Evolutionary conservation across 352 stramenopile species (phyloP).

Genomic region (Hyaloperonospora arabidopsidis): DNA sequence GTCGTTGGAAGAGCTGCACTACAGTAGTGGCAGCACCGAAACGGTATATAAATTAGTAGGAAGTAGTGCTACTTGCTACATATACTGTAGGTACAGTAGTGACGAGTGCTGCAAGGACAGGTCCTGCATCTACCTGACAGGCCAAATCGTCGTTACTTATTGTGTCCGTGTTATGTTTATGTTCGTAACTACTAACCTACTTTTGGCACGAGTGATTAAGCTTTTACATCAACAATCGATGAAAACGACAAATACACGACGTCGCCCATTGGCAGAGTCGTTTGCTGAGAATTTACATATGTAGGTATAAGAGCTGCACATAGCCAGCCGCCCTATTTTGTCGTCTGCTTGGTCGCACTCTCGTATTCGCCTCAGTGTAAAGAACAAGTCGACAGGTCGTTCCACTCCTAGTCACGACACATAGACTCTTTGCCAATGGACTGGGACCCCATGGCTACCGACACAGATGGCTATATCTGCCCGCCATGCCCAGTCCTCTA

Average conservation of each 20-base stretch:
- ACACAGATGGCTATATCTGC: conserved; percentile 72
- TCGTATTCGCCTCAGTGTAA: conserved; percentile 14
- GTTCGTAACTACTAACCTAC: conserved; percentile 14
- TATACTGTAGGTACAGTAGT: no score
- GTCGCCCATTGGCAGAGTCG: neutral
- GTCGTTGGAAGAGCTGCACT: no score
- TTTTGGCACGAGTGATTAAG: conserved; percentile 2
- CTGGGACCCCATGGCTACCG: conserved; percentile 48
- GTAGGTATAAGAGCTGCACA: conserved; percentile 1
- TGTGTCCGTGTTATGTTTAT: conserved; percentile 2
- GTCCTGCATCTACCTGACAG: no score
- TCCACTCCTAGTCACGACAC: neutral
- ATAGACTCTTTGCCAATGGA: conserved; percentile 35
- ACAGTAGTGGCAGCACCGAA: no score
- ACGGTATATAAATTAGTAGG: no score
- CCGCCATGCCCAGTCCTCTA: conserved; percentile 81
- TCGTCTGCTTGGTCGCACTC: conserved; percentile 14
- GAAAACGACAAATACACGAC: neutral
- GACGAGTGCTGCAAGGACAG: no score
- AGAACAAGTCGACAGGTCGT: conserved; percentile 1
- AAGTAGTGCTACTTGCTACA: no score
- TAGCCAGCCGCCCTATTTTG: conserved; percentile 1
- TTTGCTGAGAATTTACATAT: conserved; percentile 5
- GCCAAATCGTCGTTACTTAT: no score
- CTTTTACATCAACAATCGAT: neutral